A percentile compares a stretch with the other conserved stretches of the same genome.
Conservation (phyloP, 768 basidiomycete species). For the Macrocybe gigantea region DNA sequence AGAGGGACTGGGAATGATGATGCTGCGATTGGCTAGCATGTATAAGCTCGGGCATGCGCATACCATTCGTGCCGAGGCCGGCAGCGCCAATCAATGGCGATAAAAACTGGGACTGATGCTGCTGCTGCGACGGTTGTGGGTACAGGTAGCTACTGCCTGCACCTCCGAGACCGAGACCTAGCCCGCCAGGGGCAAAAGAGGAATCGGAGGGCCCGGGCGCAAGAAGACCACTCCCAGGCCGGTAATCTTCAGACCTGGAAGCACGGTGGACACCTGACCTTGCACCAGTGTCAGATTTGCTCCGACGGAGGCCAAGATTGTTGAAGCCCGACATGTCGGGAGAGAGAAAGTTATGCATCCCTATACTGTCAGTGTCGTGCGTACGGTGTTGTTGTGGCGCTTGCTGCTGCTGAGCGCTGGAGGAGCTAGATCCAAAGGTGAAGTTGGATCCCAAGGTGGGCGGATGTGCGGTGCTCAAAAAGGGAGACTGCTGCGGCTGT, state of each 20-base stretch:
- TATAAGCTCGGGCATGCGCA: slow-evolving; percentile 9
- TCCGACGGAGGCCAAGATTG: slow-evolving; percentile 16
- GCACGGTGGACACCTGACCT: slow-evolving; percentile 14
- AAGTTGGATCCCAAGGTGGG: slow-evolving; percentile 20
- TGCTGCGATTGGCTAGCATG: slow-evolving; percentile 13
- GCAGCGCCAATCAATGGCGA: slow-evolving; percentile 13
- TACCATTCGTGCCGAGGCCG: background rate
- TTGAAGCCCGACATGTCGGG: slow-evolving; percentile 16
- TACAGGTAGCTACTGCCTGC: slow-evolving; percentile 6
- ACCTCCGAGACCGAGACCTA: background rate
- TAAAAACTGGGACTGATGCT: slow-evolving; percentile 12
- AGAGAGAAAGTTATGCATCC: slow-evolving; percentile 14
- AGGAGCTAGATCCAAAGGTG: slow-evolving; percentile 21
- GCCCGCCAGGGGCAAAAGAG: background rate
- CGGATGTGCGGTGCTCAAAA: slow-evolving; percentile 15
- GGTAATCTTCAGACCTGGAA: slow-evolving; percentile 44
- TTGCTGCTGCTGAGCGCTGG: slow-evolving; percentile 2
- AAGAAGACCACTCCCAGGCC: background rate
- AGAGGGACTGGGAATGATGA: slow-evolving; percentile 8
- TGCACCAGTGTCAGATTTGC: slow-evolving; percentile 18
- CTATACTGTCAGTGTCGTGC: too few species aligned
- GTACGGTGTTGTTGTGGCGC: slow-evolving; percentile 7
- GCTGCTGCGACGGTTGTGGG: slow-evolving; percentile 19
- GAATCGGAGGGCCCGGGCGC: background rate
- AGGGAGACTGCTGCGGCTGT: slow-evolving; percentile 14